Evolutionary conservation across 108 stramenopile genomes (phyloP), one percentile per base, ranked within the genome.

Genomic region (Skeletonema menzelii): DNA sequence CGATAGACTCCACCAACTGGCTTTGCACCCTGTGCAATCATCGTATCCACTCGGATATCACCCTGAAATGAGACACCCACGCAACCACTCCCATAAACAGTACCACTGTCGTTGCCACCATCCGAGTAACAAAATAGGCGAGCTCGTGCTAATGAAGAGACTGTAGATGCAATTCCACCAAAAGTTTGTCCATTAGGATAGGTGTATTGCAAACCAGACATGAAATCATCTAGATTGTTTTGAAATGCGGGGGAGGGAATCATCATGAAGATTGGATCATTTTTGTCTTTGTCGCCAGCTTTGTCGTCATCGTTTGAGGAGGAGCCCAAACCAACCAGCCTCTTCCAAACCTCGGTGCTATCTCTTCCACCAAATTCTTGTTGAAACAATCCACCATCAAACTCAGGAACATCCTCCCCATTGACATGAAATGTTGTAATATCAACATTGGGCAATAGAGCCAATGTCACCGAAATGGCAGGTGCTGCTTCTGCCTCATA

Each of bases 11-110:
- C 90, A 37, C 94, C 94, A 0, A 95, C 91, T 0, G 90, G 90
- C 57, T 92, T 93, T 40, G 91, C 91, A 14, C 94, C 94, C 65
- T 90, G 87, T 22, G 94, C 88, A 28, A 92, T 69, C 86, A 93
- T 85, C 3, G 81, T 86, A 69, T 88, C 76, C 2, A 92, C 66
- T 22, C 28, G 22, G 20, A 92, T 75, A 67, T 95, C 94, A 1
- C 94, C 91, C n/a, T 37, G 15, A 68, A 95, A 65, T 8, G 71
- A 72, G 8, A 92, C 83, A 10, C 94, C 94, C 32, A 92, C 84
- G 68, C 91, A 94, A n/a, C 93, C 93, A 75, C 88, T 85, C 3
- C 84, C 80, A 32, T 86, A 77, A 19, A 82, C 68, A 4, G 20
- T 38, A 20, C 57, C 47, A 22, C 22, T 53, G 22, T 22, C 10